Conservation (phyloP, 2,329 filamentous ascomycete genomes). For the Aphanoascus verrucosus region DNA sequence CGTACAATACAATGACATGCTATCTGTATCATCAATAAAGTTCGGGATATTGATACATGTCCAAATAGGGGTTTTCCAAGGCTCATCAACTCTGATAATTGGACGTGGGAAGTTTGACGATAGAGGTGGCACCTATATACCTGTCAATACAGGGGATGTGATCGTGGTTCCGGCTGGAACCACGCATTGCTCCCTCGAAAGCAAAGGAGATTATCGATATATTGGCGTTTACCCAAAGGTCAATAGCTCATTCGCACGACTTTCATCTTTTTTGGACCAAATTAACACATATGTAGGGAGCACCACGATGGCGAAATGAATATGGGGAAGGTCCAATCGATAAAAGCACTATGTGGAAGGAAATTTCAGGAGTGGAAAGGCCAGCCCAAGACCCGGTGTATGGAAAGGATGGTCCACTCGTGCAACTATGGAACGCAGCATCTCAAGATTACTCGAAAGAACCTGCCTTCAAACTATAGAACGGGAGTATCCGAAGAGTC, state of each 20-base stretch:
- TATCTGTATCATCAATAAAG: neutral
- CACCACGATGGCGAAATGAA: constrained; percentile 20
- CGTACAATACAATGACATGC: neutral
- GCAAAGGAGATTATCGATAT: constrained; percentile 25
- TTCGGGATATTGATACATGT: neutral
- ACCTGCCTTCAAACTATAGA: neutral
- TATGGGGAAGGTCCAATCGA: constrained; percentile 18
- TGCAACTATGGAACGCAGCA: constrained; percentile 17
- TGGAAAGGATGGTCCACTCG: constrained; percentile 17
- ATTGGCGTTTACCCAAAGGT: constrained; percentile 30
- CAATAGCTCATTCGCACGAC: neutral
- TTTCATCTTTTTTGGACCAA: neutral
- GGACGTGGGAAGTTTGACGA: constrained; percentile 23
- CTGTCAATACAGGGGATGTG: constrained; percentile 25
- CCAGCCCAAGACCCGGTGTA: constrained; percentile 20
- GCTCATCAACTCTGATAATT: constrained; percentile 22
- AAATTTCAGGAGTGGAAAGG: constrained; percentile 16
- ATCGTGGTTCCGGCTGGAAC: constrained; percentile 30
- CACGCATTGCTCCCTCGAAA: constrained; percentile 26
- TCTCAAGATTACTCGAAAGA: neutral
- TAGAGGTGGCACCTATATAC: constrained; percentile 16
- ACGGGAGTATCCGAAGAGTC: neutral
- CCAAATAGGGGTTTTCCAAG: constrained; percentile 20
- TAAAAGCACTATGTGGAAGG: constrained; percentile 10
- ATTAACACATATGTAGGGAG: constrained; percentile 13